Conservation (phyloP, 108 stramenopile species). For the Pseudonitzschia pungens region DNA sequence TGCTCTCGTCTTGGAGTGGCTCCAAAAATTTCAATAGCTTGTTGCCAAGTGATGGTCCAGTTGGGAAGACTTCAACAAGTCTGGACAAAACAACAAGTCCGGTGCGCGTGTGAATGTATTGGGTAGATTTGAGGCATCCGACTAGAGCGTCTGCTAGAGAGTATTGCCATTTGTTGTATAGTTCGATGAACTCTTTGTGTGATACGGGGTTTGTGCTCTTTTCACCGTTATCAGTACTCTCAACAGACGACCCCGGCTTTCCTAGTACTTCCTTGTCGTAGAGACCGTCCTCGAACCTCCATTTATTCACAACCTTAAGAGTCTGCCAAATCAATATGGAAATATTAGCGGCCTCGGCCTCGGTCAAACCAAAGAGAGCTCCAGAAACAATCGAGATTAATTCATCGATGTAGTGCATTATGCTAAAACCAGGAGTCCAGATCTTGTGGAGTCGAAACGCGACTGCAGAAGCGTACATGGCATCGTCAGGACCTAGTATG, state of each 20-base stretch:
- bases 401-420: constrained; percentile 64
- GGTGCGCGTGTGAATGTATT: constrained; percentile 85
- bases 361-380: constrained; percentile 75
- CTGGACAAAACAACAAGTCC: constrained; percentile 75
- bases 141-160: constrained; percentile 62
- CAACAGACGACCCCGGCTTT: constrained; percentile 44
- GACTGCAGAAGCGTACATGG: constrained; percentile 80
- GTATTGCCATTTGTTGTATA: constrained; percentile 81
- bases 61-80: constrained; percentile 76
- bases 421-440: constrained; percentile 78
- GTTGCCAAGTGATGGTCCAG: constrained; percentile 67
- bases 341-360: constrained; percentile 84
- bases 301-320: constrained; percentile 68
- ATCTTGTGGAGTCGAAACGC: constrained; percentile 69
- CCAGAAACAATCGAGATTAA: constrained; percentile 63
- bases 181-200: constrained; percentile 48
- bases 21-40: constrained; percentile 58
- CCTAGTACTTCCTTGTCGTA: constrained; percentile 69
- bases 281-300: constrained; percentile 76
- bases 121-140: constrained; percentile 71
- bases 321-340: constrained; percentile 75
- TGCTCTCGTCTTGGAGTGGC: constrained; percentile 67
- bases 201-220: constrained; percentile 31
- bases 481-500: constrained; percentile 79
- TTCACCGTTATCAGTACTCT: constrained; percentile 23